Evolutionary conservation across 768 basidiomycete genomes (phyloP).

Genomic region (Tubosaeta sp.): DNA sequence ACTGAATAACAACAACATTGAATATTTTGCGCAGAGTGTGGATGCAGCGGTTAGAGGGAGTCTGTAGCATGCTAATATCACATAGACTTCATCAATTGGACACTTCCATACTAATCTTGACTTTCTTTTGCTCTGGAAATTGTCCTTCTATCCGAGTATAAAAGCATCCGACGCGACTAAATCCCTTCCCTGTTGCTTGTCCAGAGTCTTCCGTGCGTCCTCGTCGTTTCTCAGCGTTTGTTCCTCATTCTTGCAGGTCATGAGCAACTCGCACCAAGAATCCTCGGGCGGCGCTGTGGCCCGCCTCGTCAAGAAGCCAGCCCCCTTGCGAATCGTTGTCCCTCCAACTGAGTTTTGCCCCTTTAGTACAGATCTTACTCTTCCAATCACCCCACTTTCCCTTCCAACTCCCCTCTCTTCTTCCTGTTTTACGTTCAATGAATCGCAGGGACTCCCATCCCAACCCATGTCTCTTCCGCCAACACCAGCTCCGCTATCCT

Average conservation of each 20-base stretch:
- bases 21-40: constrained; percentile 86
- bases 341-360: constrained; percentile 33
- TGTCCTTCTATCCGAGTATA: constrained; percentile 15
- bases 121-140: constrained; percentile 7
- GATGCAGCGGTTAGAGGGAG: constrained; percentile 76
- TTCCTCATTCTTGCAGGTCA: constrained; percentile 8
- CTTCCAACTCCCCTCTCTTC: constrained; percentile 25
- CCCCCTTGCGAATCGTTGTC: constrained; percentile 28
- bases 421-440: constrained; percentile 25
- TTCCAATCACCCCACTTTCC: constrained; percentile 25
- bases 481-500: constrained; percentile 5
- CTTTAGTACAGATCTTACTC: constrained; percentile 29
- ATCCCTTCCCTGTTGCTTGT: constrained; percentile 23
- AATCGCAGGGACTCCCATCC: constrained; percentile 9
- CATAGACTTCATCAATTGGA: constrained; percentile 17
- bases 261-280: constrained; percentile 19
- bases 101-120: constrained; percentile 23
- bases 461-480: constrained; percentile 8
- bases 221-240: not conserved
- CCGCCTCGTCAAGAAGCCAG: constrained; percentile 14
- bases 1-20: constrained; percentile 76
- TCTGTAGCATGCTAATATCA: constrained; percentile 43
- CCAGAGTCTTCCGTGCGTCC: constrained; percentile 20
- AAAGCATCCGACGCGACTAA: constrained; percentile 9
- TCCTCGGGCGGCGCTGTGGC: constrained; percentile 6